These are phyloP conservation scores for Coniophora puteana DNA, from an alignment of 1,284 basidiomycete genomes.

Conservation along the genomic window DNA sequence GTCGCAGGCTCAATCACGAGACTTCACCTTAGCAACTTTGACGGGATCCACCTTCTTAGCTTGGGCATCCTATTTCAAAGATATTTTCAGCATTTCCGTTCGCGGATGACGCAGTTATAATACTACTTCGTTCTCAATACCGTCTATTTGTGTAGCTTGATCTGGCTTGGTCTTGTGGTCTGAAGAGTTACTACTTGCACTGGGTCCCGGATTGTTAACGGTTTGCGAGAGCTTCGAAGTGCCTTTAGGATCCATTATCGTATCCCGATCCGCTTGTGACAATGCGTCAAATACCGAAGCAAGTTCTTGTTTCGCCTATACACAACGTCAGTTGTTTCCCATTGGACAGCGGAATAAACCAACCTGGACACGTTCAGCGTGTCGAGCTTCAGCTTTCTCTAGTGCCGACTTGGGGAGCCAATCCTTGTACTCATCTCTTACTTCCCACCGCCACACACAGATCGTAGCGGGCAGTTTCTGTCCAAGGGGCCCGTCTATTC, in stretches of 20 bases:
- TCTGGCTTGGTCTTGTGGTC: constrained; percentile 6
- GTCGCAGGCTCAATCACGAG: constrained; percentile 6
- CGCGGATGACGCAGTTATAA: constrained; percentile 3
- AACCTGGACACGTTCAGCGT: constrained; percentile 66
- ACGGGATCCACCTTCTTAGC: constrained; percentile 55
- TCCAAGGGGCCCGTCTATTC: constrained; percentile 50
- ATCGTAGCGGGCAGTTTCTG: constrained; percentile 54
- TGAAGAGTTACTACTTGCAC: constrained; percentile 10
- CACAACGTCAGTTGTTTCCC: constrained; percentile 4
- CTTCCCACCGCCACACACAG: constrained; percentile 89
- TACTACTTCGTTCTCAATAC: constrained; percentile 33
- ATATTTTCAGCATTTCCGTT: constrained; percentile 18
- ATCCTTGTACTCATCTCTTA: constrained; percentile 49
- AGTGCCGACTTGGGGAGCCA: constrained; percentile 70
- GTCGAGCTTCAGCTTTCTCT: constrained; percentile 63
- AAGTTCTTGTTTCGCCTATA: constrained; percentile 60
- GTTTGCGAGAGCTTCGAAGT: constrained; percentile 36
- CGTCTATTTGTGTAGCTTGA: constrained; percentile 21
- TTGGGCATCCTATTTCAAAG: constrained; percentile 33
- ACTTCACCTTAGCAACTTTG: constrained; percentile 62
- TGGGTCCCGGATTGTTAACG: constrained; percentile 32
- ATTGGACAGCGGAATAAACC: constrained; percentile 17
- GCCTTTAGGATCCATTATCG: constrained; percentile 51
- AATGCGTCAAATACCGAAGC: constrained; percentile 50
- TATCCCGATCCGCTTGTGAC: constrained; percentile 49